Percentiles rank a stretch among this genome's conserved stretches.
phyloP scores from a whole-genome alignment of 148 eudicot species.

The Gaultheria prostrata region DNA sequence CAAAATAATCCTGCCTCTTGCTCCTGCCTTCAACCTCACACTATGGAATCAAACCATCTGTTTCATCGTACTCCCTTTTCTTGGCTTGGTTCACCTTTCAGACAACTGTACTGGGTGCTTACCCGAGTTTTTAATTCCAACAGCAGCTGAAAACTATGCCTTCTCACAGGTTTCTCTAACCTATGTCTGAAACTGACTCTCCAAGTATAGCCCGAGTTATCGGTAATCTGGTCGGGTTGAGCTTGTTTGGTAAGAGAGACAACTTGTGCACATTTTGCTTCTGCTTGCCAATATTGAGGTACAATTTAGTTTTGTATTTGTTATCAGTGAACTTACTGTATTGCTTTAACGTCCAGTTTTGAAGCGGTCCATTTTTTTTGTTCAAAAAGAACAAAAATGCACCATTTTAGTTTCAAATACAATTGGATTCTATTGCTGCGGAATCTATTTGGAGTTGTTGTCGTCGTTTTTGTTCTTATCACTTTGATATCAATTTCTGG shows the following conservation, averaged over 20 bases:
- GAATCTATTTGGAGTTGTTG: background rate
- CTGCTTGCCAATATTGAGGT: background rate
- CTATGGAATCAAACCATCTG: constrained; percentile 60
- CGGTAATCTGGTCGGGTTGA: constrained; percentile 37
- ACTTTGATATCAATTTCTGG: background rate
- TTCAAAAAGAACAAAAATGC: background rate
- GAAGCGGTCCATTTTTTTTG: background rate
- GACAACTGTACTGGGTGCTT: constrained; percentile 51
- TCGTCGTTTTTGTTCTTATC: background rate
- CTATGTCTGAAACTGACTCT: constrained; percentile 38
- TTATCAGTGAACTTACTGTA: background rate
- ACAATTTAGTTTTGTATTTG: background rate
- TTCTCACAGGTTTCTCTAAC: constrained; percentile 40
- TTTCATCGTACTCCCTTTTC: constrained; percentile 44
- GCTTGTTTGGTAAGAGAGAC: constrained; percentile 9
- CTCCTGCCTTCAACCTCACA: constrained; percentile 46
- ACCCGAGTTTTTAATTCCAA: constrained; percentile 55
- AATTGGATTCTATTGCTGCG: background rate
- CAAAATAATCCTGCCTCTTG: constrained; percentile 33
- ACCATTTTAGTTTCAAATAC: background rate
- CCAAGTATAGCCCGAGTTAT: constrained; percentile 57
- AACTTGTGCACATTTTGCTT: background rate
- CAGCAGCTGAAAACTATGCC: constrained; percentile 37
- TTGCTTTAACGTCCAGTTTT: background rate
- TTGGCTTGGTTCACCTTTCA: constrained; percentile 32